These are phyloP conservation scores for Avicennia marina DNA, from an alignment of 257 asterid genomes.

Conservation along the genomic window DNA sequence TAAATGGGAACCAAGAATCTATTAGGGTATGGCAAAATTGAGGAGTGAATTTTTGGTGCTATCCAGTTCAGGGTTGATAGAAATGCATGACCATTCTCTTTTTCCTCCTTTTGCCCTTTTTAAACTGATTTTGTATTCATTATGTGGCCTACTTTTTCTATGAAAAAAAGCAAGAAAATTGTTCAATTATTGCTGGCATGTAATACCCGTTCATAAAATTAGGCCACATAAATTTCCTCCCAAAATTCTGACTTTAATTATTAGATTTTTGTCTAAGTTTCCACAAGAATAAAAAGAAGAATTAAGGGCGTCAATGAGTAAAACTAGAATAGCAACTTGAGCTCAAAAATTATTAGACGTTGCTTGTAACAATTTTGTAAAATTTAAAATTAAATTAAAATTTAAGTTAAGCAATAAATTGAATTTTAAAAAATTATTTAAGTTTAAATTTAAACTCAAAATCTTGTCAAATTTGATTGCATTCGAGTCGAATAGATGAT, in stretches of 20 bases:
- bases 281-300: too few relatives aligned
- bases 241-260: neutral
- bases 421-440: too few relatives aligned
- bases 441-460: too few relatives aligned
- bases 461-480: too few relatives aligned
- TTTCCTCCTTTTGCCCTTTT: neutral
- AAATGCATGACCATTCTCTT: neutral
- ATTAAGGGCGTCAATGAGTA: too few relatives aligned
- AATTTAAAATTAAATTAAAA: too few relatives aligned
- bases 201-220: neutral
- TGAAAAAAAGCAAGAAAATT: neutral
- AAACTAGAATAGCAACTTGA: too few relatives aligned
- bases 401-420: too few relatives aligned
- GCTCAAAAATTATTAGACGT: too few relatives aligned
- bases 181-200: conserved; percentile 11
- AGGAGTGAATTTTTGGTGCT: neutral
- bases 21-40: conserved; percentile 9
- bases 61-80: neutral
- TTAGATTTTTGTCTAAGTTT: too few relatives aligned
- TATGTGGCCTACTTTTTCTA: neutral
- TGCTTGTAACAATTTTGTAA: too few relatives aligned
- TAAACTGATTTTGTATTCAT: neutral
- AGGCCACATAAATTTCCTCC: neutral
- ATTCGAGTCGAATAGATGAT: too few relatives aligned
- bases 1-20: conserved; percentile 1